Evolutionary conservation across 169 alveolate genomes (phyloP), one percentile per base, ranked within the genome.

Genomic region (Eimeria falciformis): DNA sequence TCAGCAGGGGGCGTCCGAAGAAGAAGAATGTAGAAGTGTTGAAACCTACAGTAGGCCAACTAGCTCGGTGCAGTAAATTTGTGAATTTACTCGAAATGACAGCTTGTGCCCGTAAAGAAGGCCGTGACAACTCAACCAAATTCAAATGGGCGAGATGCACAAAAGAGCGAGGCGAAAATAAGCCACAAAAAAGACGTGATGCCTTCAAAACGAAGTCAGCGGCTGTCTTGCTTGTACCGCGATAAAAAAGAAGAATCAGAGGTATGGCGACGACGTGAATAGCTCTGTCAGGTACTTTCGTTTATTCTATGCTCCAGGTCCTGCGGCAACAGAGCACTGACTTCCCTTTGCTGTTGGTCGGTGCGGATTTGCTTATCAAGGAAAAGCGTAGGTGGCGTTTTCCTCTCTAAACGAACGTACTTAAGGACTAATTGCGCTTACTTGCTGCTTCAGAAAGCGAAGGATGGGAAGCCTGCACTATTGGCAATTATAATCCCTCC

Each of bases 301-400:
- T 46, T 5, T 73, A 5, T 73, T 18, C 43, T 12, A 11, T 43
- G 14, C 23, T 9, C 0, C 68, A 75, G 85, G 85, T n/a, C 18
- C 23, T 75, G 68, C 65, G 85, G 33, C 68, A 75, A 43, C 85
- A 75, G n/a, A 18, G 85, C 58, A 29, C 11, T 17, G 85, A 75
- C 4, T 75, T 45, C 33, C 85, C 85, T 3, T 33, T 14, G 33
- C 58, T 75, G n/a, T 29, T 75, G 18, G 68, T 75, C 0, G 85
- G 85, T 0, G 85, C 68, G 18, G 0, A 5, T 1, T n/a, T 75
- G 9, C 23, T 75, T 18, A 75, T 75, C 11, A 43, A 17, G 9
- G 68, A 75, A 33, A 75, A 75, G 25, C 23, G 85, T 75, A 43
- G 9, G 85, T 46, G 17, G 27, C 37, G 7, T 14, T 18, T 62